These are phyloP conservation scores for Wickerhamiella australiensis DNA, from an alignment of 805 yeast genomes.

Conservation along the genomic window DNA sequence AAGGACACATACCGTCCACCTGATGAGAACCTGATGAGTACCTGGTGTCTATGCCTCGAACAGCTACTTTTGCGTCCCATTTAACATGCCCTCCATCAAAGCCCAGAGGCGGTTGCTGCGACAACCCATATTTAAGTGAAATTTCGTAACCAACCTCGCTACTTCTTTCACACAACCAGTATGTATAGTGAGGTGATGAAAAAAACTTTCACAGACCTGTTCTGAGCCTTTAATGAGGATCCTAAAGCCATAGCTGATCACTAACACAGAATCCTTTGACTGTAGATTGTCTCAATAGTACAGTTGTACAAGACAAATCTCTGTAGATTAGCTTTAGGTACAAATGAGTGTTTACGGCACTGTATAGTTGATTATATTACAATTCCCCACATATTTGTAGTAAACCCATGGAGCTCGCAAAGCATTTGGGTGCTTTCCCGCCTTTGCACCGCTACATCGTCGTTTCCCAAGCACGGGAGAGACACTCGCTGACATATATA, in stretches of 20 bases:
- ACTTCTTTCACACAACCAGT: constrained; percentile 1
- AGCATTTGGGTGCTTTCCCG: neutral
- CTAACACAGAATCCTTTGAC: constrained; percentile 10
- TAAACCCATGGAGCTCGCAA: too few relatives aligned
- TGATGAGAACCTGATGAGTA: too few relatives aligned
- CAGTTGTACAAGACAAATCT: neutral
- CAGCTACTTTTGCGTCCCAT: too few relatives aligned
- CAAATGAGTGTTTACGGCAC: too few relatives aligned
- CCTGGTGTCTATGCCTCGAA: too few relatives aligned
- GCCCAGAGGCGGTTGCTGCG: neutral
- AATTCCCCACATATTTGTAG: too few relatives aligned
- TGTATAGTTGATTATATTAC: too few relatives aligned
- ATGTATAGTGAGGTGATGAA: constrained; percentile 11
- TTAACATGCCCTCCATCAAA: too few relatives aligned
- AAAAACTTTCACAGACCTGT: constrained; percentile 13
- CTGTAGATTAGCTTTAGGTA: too few relatives aligned
- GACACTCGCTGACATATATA: neutral
- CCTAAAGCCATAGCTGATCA: constrained; percentile 12
- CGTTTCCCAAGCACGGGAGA: too few relatives aligned
- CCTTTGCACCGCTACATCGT: too few relatives aligned
- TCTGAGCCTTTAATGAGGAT: constrained; percentile 12
- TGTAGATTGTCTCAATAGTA: neutral
- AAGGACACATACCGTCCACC: too few relatives aligned
- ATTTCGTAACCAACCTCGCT: neutral
- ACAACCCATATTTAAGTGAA: neutral